Percentiles rank a stretch among this genome's conserved stretches.
phyloP scores from a whole-genome alignment of 2,329 filamentous ascomycete species.

The Exophiala alcalophila region DNA sequence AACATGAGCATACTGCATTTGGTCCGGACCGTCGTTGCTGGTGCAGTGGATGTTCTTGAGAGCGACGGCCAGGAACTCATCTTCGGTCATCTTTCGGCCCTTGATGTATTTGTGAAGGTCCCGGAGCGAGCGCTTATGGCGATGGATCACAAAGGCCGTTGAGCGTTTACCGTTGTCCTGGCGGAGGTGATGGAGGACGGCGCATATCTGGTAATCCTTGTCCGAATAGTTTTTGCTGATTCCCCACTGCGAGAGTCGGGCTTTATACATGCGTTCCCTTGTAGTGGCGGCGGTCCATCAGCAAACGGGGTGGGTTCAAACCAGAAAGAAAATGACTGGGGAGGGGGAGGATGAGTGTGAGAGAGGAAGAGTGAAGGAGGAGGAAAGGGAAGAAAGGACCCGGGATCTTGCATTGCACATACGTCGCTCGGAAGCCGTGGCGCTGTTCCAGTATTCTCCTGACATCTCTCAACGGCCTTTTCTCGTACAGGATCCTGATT shows the following conservation, averaged over 20 bases:
- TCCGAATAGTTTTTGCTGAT: slow-evolving; percentile 31
- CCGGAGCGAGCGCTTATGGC: slow-evolving; percentile 27
- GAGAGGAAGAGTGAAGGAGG: slow-evolving; percentile 4
- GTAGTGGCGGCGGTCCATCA: no score
- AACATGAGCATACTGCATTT: slow-evolving; percentile 25
- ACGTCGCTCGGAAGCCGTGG: slow-evolving; percentile 30
- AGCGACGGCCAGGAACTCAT: slow-evolving; percentile 27
- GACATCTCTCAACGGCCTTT: slow-evolving; percentile 28
- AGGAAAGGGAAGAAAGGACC: neutral
- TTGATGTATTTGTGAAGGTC: slow-evolving; percentile 32
- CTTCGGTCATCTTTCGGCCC: slow-evolving; percentile 29
- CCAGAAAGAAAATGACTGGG: slow-evolving; percentile 5
- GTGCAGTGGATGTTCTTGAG: slow-evolving; percentile 18
- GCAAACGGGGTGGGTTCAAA: slow-evolving; percentile 2
- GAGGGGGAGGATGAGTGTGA: neutral
- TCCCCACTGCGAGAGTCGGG: slow-evolving; percentile 29
- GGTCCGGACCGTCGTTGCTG: slow-evolving; percentile 15
- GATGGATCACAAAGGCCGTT: slow-evolving; percentile 29
- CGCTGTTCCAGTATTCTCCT: slow-evolving; percentile 25
- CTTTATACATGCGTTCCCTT: slow-evolving; percentile 28
- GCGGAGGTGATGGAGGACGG: slow-evolving; percentile 26
- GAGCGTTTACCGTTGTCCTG: slow-evolving; percentile 25
- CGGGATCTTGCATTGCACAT: slow-evolving; percentile 18
- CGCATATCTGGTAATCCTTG: slow-evolving; percentile 30
- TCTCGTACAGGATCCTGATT: slow-evolving; percentile 26